These are phyloP conservation scores for Trichoderma afroharzianum DNA, from an alignment of 2,329 filamentous ascomycete genomes.

Conservation along the genomic window DNA sequence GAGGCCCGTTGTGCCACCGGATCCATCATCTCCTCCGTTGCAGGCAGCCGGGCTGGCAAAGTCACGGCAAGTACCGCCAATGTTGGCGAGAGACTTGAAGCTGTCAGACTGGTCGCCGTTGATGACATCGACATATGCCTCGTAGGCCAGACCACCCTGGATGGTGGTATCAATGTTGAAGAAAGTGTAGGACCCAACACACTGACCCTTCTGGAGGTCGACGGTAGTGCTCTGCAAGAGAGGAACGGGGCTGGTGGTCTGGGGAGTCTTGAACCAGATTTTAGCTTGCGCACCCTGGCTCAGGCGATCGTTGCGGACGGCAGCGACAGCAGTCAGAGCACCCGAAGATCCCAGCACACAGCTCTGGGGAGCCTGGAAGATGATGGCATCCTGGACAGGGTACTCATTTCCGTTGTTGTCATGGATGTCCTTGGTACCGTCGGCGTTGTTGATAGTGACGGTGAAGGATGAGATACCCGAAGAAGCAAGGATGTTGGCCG, in stretches of 20 bases:
- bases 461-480: constrained; percentile 61
- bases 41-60: constrained; percentile 37
- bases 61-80: constrained; percentile 42
- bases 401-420: constrained; percentile 58
- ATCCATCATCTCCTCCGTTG: constrained; percentile 21
- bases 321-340: constrained; percentile 43
- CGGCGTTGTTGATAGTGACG: constrained; percentile 46
- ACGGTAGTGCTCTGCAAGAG: constrained; percentile 37
- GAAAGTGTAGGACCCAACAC: constrained; percentile 47
- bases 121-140: constrained; percentile 45
- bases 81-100: constrained; percentile 46
- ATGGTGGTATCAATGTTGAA: constrained; percentile 43
- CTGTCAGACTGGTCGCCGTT: constrained; percentile 41
- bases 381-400: constrained; percentile 50
- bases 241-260: constrained; percentile 41
- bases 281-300: constrained; percentile 39
- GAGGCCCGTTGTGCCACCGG: constrained; percentile 18
- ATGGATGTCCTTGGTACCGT: constrained; percentile 43
- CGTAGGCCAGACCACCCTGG: constrained; percentile 41
- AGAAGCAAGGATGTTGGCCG: constrained; percentile 50
- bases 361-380: constrained; percentile 55
- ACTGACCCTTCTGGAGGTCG: constrained; percentile 40
- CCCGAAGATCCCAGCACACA: constrained; percentile 46
- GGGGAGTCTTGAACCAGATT: constrained; percentile 43
- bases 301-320: constrained; percentile 47